These are phyloP conservation scores for Helotiales sp. DNA, from an alignment of 2,329 filamentous ascomycete species.

Conservation along the genomic window DNA sequence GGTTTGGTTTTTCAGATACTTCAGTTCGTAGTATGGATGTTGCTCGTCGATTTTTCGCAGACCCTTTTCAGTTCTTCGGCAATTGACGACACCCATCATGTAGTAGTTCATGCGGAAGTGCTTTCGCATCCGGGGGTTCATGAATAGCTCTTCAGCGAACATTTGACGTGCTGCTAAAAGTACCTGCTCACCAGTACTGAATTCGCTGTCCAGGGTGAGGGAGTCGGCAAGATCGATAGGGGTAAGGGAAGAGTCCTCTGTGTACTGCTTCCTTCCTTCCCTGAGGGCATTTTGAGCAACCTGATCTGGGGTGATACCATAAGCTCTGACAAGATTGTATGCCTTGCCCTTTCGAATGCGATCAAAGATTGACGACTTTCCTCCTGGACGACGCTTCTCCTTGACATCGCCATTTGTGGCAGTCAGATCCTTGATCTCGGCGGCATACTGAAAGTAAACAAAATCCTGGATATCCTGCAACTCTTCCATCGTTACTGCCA, in stretches of 20 bases:
- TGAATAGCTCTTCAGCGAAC: slow-evolving; percentile 88
- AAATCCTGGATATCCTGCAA: slow-evolving; percentile 97
- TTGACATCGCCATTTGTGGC: slow-evolving; percentile 66
- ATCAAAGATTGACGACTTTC: slow-evolving; percentile 80
- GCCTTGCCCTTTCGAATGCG: slow-evolving; percentile 80
- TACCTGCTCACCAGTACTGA: slow-evolving; percentile 75
- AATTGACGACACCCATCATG: slow-evolving; percentile 81
- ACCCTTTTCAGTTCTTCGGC: slow-evolving; percentile 90
- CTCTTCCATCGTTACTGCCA: slow-evolving; percentile 88
- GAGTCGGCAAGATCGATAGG: slow-evolving; percentile 88
- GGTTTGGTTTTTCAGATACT: slow-evolving; percentile 90
- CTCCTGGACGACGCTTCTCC: slow-evolving; percentile 77
- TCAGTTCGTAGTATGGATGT: slow-evolving; percentile 96
- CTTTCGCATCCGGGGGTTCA: slow-evolving; percentile 87
- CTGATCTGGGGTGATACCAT: slow-evolving; percentile 87
- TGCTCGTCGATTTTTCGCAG: slow-evolving; percentile 91
- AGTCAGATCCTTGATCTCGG: slow-evolving; percentile 80
- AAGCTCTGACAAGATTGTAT: slow-evolving; percentile 82
- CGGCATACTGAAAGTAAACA: slow-evolving; percentile 89
- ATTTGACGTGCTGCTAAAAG: slow-evolving; percentile 81
- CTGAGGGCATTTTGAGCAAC: slow-evolving; percentile 86
- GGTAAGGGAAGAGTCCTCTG: slow-evolving; percentile 80
- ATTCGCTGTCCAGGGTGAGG: slow-evolving; percentile 72
- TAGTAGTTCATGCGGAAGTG: slow-evolving; percentile 85
- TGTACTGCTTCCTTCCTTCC: slow-evolving; percentile 76